Evolutionary conservation across 805 yeast species (phyloP).

Genomic region (Saccharomyces jurei): DNA sequence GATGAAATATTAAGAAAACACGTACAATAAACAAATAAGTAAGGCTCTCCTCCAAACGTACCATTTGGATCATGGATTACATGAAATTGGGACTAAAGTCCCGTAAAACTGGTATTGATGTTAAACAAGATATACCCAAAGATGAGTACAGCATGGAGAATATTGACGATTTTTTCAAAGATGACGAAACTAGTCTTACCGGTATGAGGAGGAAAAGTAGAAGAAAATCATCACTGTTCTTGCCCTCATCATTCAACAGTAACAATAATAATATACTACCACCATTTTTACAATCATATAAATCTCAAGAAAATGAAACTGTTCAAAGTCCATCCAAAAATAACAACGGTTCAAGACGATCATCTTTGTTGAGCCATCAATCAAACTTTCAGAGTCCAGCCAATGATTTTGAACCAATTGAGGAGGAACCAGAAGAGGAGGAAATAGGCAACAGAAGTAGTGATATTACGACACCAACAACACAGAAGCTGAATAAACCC

Average conservation of each 20-base stretch:
- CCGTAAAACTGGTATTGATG: conserved; percentile 50
- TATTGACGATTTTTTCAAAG: conserved; percentile 59
- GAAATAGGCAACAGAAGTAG: background rate
- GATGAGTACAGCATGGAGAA: conserved; percentile 20
- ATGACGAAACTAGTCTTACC: conserved; percentile 18
- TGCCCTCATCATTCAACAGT: background rate
- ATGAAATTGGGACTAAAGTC: conserved; percentile 50
- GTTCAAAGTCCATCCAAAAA: background rate
- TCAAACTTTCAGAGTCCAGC: background rate
- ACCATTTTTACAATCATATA: conserved; percentile 1
- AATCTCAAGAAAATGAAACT: conserved; percentile 3
- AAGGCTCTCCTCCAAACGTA: background rate
- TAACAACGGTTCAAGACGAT: background rate
- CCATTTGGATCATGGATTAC: conserved; percentile 29
- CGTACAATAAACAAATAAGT: background rate
- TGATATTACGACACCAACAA: background rate
- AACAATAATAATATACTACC: background rate
- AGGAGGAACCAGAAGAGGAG: conserved; percentile 1
- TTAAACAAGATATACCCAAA: conserved; percentile 8
- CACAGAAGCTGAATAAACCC: background rate
- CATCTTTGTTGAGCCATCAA: background rate
- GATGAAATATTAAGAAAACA: background rate
- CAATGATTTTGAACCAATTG: conserved; percentile 3
- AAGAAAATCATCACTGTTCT: conserved; percentile 18
- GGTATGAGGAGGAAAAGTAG: conserved; percentile 11